Percentiles rank a stretch among this genome's conserved stretches.
phyloP scores from a whole-genome alignment of 805 yeast species.

The Candida orba region DNA sequence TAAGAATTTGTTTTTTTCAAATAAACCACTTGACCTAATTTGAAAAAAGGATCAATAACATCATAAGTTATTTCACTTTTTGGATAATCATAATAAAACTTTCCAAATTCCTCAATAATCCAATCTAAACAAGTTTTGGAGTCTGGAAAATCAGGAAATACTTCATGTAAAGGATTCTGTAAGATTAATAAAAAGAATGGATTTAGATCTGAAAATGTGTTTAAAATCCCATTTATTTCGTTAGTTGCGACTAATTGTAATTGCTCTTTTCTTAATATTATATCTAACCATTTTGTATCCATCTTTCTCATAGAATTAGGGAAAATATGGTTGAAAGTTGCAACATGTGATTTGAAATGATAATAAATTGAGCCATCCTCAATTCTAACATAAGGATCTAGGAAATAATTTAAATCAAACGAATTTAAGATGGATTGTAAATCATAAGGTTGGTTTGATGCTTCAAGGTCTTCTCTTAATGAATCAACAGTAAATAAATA shows the following conservation, averaged over 20 bases:
- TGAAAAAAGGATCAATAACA: slow-evolving; percentile 5
- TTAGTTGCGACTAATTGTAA: not conserved
- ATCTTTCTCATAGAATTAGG: slow-evolving; percentile 1
- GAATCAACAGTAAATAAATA: not conserved
- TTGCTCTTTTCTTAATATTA: not conserved
- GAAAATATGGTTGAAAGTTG: slow-evolving; percentile 2
- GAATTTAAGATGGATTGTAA: not conserved
- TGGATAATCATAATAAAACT: slow-evolving; percentile 2
- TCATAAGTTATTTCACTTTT: not conserved
- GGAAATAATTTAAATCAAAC: slow-evolving; percentile 1
- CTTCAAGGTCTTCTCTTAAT: not conserved
- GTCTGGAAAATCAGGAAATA: not conserved
- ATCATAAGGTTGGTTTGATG: not conserved
- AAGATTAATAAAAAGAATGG: not conserved
- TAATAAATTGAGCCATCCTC: slow-evolving; percentile 8
- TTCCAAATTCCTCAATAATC: not conserved
- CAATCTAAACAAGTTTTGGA: not conserved
- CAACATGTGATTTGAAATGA: slow-evolving; percentile 3
- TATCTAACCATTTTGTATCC: slow-evolving; percentile 3
- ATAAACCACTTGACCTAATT: slow-evolving; percentile 6
- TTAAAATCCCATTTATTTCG: not conserved
- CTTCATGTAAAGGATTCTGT: not conserved
- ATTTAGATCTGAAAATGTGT: not conserved
- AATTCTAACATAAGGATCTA: slow-evolving; percentile 2
- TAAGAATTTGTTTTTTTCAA: slow-evolving; percentile 1